These are phyloP conservation scores for Hippophae rhamnoides DNA, from an alignment of 306 rosid species.

Conservation along the genomic window DNA sequence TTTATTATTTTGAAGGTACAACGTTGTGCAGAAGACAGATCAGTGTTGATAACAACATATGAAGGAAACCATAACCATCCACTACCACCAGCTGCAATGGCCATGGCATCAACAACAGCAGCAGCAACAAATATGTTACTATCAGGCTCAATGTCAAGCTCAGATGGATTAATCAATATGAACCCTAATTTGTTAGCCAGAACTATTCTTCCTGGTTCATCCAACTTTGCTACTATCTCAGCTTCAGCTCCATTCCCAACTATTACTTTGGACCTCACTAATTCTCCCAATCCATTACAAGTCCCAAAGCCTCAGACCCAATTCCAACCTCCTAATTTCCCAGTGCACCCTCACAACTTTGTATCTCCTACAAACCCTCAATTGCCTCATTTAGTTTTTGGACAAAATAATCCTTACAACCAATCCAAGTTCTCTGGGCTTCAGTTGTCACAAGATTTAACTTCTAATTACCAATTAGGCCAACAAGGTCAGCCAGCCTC, in stretches of 20 bases:
- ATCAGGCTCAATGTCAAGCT: constrained; percentile 85
- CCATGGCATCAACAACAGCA: constrained; percentile 89
- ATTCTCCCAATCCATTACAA: constrained; percentile 42
- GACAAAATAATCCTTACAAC: constrained; percentile 51
- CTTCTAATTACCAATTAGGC: constrained; percentile 29
- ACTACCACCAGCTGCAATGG: constrained; percentile 90
- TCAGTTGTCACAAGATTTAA: constrained; percentile 65
- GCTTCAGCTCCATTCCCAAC: constrained; percentile 95
- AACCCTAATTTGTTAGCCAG: constrained; percentile 73
- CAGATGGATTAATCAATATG: constrained; percentile 53
- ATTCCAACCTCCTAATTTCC: constrained; percentile 47
- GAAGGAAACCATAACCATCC: constrained; percentile 96
- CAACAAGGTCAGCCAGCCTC: constrained; percentile 36
- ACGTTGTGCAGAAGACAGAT: constrained; percentile 80
- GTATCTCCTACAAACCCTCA: constrained; percentile 23
- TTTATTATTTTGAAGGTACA: constrained; percentile 46
- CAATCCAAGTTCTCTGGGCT: constrained; percentile 87
- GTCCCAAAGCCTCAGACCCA: constrained; percentile 36
- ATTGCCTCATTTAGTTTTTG: constrained; percentile 31
- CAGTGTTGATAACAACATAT: constrained; percentile 75
- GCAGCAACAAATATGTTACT: constrained; percentile 89
- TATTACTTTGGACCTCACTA: constrained; percentile 81
- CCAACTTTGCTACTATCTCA: constrained; percentile 78
- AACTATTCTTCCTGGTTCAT: constrained; percentile 65
- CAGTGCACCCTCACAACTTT: constrained; percentile 40